phyloP scores from a whole-genome alignment of 192 early-diverging fungal species.

The Coemansia aciculifera region DNA sequence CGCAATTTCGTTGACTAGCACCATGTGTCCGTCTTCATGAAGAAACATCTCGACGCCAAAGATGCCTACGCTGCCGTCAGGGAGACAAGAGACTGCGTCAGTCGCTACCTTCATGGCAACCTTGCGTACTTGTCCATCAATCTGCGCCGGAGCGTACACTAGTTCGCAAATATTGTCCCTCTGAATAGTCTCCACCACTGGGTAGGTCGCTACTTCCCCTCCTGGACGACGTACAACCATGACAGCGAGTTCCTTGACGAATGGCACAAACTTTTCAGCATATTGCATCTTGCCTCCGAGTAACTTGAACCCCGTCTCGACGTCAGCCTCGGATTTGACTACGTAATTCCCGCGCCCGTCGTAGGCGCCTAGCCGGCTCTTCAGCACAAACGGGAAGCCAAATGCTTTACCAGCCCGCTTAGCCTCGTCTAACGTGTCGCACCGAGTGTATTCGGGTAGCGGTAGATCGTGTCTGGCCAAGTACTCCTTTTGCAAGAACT shows the following conservation, averaged over 20 bases:
- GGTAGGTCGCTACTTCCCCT: constrained; percentile 73
- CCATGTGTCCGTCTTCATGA: constrained; percentile 73
- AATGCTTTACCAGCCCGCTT: constrained; percentile 61
- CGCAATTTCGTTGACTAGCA: constrained; percentile 96
- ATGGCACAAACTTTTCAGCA: constrained; percentile 92
- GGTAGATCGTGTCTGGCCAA: constrained; percentile 67
- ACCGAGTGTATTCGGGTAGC: constrained; percentile 60
- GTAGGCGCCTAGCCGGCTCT: constrained; percentile 91
- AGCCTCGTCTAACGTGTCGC: constrained; percentile 53
- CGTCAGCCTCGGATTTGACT: constrained; percentile 70
- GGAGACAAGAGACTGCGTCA: constrained; percentile 69
- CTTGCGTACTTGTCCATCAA: constrained; percentile 74
- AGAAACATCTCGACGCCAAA: constrained; percentile 99
- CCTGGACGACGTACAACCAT: constrained; percentile 88
- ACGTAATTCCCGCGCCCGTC: constrained; percentile 96
- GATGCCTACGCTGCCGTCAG: constrained; percentile 80
- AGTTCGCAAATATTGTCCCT: constrained; percentile 95
- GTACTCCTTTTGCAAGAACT: constrained; percentile 87
- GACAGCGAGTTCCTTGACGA: constrained; percentile 91
- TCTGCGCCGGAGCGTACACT: constrained; percentile 95
- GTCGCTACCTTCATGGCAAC: constrained; percentile 82
- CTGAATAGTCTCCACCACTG: constrained; percentile 96
- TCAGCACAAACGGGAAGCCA: constrained; percentile 96
- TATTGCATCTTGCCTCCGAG: constrained; percentile 74
- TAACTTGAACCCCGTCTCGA: constrained; percentile 44